Conservation (phyloP, 805 yeast species). For the Barnettozyma californica region DNA sequence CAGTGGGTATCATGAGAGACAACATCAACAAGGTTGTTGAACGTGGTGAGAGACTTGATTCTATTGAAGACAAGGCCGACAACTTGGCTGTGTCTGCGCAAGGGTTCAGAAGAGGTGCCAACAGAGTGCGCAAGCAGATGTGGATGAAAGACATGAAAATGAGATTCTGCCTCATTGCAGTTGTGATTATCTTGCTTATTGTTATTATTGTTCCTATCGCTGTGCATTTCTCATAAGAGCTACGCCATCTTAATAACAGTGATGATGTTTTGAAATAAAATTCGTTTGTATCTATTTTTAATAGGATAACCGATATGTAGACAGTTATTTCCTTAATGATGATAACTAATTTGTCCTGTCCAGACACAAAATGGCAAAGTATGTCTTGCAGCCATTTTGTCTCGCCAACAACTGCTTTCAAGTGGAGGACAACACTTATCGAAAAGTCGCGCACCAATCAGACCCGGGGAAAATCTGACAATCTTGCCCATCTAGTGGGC, state of each 20-base stretch:
- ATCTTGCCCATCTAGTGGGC: background rate
- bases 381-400: background rate
- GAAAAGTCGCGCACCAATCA: conserved; percentile 3
- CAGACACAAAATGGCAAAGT: background rate
- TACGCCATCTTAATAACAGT: background rate
- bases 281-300: background rate
- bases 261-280: background rate
- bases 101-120: conserved; percentile 94
- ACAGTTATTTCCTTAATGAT: no score
- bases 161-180: conserved; percentile 83
- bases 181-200: conserved; percentile 73
- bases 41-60: conserved; percentile 86
- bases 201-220: conserved; percentile 91
- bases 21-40: conserved; percentile 94
- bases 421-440: conserved; percentile 1
- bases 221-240: conserved; percentile 59
- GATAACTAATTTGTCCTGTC: background rate
- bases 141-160: conserved; percentile 98
- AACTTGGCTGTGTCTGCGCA: conserved; percentile 88
- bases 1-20: conserved; percentile 96
- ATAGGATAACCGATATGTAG: no score
- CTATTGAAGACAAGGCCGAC: conserved; percentile 89
- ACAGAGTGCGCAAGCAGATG: conserved; percentile 96
- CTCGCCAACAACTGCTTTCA: background rate
- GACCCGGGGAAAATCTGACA: background rate